Percentiles rank a stretch among this genome's conserved stretches.
These are phyloP conservation scores for Penicillium sp. DNA, from an alignment of 2,329 filamentous ascomycete species.

Conservation along the genomic window DNA sequence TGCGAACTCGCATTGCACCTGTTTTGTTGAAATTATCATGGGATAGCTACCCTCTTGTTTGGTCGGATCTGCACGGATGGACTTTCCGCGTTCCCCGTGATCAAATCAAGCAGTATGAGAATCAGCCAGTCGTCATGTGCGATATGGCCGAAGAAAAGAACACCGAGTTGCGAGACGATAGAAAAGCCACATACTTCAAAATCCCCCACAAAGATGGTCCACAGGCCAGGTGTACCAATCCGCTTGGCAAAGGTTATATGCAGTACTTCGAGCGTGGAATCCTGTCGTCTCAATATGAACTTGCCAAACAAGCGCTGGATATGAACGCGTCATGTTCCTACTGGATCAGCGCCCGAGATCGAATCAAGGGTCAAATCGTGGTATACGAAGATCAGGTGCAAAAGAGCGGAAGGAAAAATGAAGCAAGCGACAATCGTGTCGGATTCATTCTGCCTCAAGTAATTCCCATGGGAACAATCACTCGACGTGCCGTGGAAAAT, in stretches of 20 bases:
- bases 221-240: constrained; percentile 76
- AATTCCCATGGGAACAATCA: constrained; percentile 98
- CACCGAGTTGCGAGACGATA: constrained; percentile 64
- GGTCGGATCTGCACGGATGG: constrained; percentile 94
- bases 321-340: constrained; percentile 99
- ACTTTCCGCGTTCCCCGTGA: constrained; percentile 73
- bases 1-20: constrained; percentile 84
- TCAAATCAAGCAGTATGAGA: constrained; percentile 64
- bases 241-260: constrained; percentile 87
- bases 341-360: constrained; percentile 93
- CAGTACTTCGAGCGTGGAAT: constrained; percentile 87
- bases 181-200: constrained; percentile 74
- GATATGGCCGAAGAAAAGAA: constrained; percentile 76
- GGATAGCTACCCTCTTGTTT: constrained; percentile 85
- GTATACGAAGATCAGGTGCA: constrained; percentile 71
- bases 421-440: constrained; percentile 37
- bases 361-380: constrained; percentile 94
- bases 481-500: constrained; percentile 89
- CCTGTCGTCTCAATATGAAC: constrained; percentile 80
- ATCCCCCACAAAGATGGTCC: constrained; percentile 95
- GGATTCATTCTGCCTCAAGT: constrained; percentile 93
- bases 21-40: constrained; percentile 80
- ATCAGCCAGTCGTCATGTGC: constrained; percentile 71
- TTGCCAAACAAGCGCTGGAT: constrained; percentile 91
- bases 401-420: constrained; percentile 19